Evolutionary conservation across 2,329 filamentous ascomycete species (phyloP).

Genomic region (Trichoderma harzianum): DNA sequence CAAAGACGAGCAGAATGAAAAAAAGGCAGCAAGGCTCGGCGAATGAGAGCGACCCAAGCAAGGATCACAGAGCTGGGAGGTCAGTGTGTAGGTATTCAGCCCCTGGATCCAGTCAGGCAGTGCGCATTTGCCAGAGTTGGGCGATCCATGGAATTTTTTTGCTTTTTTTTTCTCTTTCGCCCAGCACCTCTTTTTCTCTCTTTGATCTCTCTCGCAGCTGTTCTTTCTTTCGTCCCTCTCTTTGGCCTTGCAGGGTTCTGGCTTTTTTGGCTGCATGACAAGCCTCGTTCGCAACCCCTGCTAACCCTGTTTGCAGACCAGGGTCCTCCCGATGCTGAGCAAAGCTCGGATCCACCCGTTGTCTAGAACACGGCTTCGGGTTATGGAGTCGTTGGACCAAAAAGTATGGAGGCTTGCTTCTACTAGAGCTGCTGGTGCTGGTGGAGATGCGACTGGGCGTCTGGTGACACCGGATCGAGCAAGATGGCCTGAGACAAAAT

Average conservation of each 20-base stretch:
- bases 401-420: not conserved
- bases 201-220: not conserved
- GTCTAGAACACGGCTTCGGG: conserved; percentile 5
- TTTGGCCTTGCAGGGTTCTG: not conserved
- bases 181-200: not conserved
- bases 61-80: not conserved
- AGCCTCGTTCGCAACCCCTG: conserved; percentile 10
- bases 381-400: not conserved
- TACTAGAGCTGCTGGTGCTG: not conserved
- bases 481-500: not conserved
- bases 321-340: not conserved
- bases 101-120: not conserved
- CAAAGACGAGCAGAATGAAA: not conserved
- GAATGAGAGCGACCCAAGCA: not conserved
- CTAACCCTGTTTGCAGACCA: not conserved
- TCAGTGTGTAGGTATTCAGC: not conserved
- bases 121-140: not conserved
- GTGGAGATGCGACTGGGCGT: not conserved
- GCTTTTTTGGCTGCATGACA: conserved; percentile 1
- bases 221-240: not conserved
- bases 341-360: conserved; percentile 11
- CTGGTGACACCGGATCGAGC: not conserved
- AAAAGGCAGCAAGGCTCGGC: not conserved
- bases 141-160: not conserved
- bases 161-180: too few relatives aligned